Evolutionary conservation across 768 basidiomycete species (phyloP).

Genomic region (Pulveroboletus sp.): DNA sequence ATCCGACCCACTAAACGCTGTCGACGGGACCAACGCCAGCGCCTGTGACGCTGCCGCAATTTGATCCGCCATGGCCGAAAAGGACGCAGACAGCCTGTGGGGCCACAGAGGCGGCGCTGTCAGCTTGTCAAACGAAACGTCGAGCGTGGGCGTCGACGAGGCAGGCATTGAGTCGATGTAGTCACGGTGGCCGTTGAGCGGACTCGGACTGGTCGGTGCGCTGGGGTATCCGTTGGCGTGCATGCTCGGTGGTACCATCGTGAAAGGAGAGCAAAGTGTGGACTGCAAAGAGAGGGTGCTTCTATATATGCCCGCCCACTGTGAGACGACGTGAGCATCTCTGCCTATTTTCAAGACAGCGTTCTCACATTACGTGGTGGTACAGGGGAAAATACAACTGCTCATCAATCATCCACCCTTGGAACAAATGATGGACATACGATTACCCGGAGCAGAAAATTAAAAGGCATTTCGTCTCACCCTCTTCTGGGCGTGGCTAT

Average conservation of each 20-base stretch:
- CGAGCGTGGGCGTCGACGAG: constrained; percentile 20
- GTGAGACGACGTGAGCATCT: neutral
- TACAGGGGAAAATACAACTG: too few relatives aligned
- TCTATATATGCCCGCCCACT: neutral
- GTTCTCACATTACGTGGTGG: too few relatives aligned
- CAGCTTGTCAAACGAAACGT: constrained; percentile 12
- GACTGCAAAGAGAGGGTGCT: neutral
- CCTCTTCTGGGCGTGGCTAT: too few relatives aligned
- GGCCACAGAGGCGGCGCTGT: constrained; percentile 26
- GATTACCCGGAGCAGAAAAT: too few relatives aligned
- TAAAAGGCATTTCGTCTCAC: too few relatives aligned
- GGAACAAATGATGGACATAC: too few relatives aligned
- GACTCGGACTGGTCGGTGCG: too few relatives aligned
- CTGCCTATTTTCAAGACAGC: neutral
- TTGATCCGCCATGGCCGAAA: constrained; percentile 39
- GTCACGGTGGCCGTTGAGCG: neutral
- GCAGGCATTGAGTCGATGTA: neutral
- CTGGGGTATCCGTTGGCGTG: neutral
- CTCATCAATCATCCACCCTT: too few relatives aligned
- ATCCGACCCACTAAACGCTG: constrained; percentile 19
- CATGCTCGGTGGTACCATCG: too few relatives aligned
- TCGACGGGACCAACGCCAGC: constrained; percentile 28
- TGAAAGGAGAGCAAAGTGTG: neutral
- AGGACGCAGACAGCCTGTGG: constrained; percentile 35
- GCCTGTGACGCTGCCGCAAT: constrained; percentile 40